These are phyloP conservation scores for Williopsis jadinii DNA, from an alignment of 1,139 yeast species.

Conservation along the genomic window DNA sequence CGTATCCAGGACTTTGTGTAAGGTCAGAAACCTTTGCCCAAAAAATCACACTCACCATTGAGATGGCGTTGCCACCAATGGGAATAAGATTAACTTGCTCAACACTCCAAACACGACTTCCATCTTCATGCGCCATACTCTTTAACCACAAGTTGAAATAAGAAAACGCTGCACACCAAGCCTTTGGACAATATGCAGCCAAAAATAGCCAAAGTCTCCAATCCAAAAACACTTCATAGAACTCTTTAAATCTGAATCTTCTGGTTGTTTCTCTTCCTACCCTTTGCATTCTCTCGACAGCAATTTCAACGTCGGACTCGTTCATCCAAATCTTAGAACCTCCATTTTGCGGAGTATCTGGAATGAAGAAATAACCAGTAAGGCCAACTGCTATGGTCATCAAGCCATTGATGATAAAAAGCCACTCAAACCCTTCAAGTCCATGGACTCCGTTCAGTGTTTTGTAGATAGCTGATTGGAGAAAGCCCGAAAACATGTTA, in stretches of 20 bases:
- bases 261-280: constrained; percentile 16
- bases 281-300: constrained; percentile 20
- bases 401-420: constrained; percentile 30
- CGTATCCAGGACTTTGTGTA: constrained; percentile 5
- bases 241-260: constrained; percentile 13
- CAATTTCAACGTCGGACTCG: constrained; percentile 12
- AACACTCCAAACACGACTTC: constrained; percentile 14
- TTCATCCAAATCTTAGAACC: constrained; percentile 18
- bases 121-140: constrained; percentile 14
- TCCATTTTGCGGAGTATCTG: constrained; percentile 37
- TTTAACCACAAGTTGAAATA: constrained; percentile 23
- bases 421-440: constrained; percentile 32
- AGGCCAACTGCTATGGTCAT: constrained; percentile 29
- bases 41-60: constrained; percentile 9
- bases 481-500: constrained; percentile 32
- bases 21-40: constrained; percentile 8
- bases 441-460: constrained; percentile 26
- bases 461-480: constrained; percentile 28
- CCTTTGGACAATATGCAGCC: constrained; percentile 20
- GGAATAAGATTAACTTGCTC: constrained; percentile 25
- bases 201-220: constrained; percentile 13
- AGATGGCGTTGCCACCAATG: constrained; percentile 21
- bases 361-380: constrained; percentile 25
- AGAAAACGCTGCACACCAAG: constrained; percentile 37
- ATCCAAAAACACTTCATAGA: constrained; percentile 1